Evolutionary conservation across 176 grass and related monocot genomes (phyloP).

Genomic region (Oryza glumipatula): DNA sequence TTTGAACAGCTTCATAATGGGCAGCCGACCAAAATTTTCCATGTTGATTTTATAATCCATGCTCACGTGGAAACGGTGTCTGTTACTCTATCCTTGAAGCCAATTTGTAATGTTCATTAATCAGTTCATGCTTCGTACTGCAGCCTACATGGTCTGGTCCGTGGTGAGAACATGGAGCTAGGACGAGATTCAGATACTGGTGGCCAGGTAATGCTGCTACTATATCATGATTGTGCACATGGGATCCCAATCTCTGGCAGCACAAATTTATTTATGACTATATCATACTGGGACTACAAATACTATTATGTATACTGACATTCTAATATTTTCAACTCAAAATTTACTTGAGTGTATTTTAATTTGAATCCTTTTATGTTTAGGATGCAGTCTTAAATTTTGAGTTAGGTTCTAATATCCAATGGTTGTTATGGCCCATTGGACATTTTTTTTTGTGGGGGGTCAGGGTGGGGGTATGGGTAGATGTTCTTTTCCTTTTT

Average conservation of each 20-base stretch:
- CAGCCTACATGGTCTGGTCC: conserved; percentile 81
- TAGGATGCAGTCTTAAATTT: background rate
- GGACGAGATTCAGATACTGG: conserved; percentile 85
- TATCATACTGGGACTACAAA: background rate
- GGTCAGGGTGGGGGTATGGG: too few species aligned
- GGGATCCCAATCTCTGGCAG: background rate
- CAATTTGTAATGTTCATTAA: conserved; percentile 16
- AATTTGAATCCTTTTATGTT: conserved; percentile 2
- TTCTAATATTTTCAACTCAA: background rate
- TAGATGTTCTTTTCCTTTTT: background rate
- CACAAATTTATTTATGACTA: conserved; percentile 9
- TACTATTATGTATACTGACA: background rate
- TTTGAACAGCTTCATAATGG: conserved; percentile 1
- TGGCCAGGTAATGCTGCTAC: conserved; percentile 64
- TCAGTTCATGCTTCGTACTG: conserved; percentile 19
- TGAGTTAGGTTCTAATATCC: background rate
- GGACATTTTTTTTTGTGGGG: background rate
- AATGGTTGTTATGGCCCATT: background rate
- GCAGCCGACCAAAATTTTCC: conserved; percentile 1
- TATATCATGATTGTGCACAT: background rate
- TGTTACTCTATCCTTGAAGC: background rate
- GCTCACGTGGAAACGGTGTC: background rate
- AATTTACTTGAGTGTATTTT: conserved; percentile 30
- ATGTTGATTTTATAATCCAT: conserved; percentile 14
- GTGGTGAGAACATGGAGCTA: conserved; percentile 89